Conservation (phyloP, 1,139 yeast genomes). For the Yamadazyma taylorii region DNA sequence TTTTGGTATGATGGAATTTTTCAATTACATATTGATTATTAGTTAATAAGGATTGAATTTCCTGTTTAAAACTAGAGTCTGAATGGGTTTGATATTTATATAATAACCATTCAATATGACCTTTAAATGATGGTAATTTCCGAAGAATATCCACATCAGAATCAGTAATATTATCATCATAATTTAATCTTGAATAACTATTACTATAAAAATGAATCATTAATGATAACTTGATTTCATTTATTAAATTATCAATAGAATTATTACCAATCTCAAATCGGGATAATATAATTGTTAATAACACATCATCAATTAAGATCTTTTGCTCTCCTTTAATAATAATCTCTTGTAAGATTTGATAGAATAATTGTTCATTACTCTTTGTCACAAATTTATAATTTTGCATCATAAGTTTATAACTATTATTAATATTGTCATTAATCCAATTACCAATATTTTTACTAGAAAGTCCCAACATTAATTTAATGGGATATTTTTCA, state of each 20-base stretch:
- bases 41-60: constrained; percentile 17
- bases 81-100: constrained; percentile 9
- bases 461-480: constrained; percentile 57
- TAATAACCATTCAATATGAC: constrained; percentile 27
- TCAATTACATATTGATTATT: constrained; percentile 18
- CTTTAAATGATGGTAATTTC: constrained; percentile 40
- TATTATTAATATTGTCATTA: constrained; percentile 31
- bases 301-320: constrained; percentile 21
- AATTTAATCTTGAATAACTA: constrained; percentile 53
- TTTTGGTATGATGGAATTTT: constrained; percentile 9
- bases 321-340: constrained; percentile 27
- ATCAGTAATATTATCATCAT: constrained; percentile 7
- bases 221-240: constrained; percentile 58
- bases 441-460: constrained; percentile 39
- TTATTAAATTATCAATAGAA: constrained; percentile 52
- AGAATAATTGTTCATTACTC: constrained; percentile 41
- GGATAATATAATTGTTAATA: constrained; percentile 36
- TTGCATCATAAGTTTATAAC: constrained; percentile 31
- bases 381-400: constrained; percentile 46
- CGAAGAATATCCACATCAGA: constrained; percentile 24
- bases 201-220: constrained; percentile 74
- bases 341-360: constrained; percentile 35
- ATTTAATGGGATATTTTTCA: constrained; percentile 39
- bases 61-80: constrained; percentile 10
- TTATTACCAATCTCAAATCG: constrained; percentile 45